Evolutionary conservation across 257 asterid species (phyloP), one percentile per base, ranked within the genome.

Genomic region (Voacanga thouarsii): DNA sequence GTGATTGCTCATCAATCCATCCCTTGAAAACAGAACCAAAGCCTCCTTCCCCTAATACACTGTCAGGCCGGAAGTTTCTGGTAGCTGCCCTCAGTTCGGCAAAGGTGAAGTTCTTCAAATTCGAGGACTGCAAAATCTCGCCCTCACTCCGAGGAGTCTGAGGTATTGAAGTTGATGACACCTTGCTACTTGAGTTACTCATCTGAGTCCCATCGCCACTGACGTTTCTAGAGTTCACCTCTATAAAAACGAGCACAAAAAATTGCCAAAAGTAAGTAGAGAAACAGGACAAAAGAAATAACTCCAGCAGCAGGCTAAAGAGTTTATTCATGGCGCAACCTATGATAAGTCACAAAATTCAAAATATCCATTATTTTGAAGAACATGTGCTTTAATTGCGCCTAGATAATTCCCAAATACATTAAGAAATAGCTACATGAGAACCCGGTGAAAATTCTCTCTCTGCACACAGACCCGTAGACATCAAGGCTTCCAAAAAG

Each of bases 11-110:
- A 53, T 94, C 98, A 2, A 94, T 72, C 96, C 96, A 90, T 69
- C 98, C 98, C 83, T 94, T 94, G 77, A 85, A 94, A 80, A 94
- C 98, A 19, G 94, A 91, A 30, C 98, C 98, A 14, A 94, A 94
- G 5, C 98, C 97, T 41, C 98, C 98, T 83, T 88, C 97, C 1
- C 97, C 98, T 77, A 94, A 78, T 14, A 94, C 96, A 41, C 98
- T 91, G 78, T 92, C 98, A 0, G 94, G 94, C 49, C 98, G 92
- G 63, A 94, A 94, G 83, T 94, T 94, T 74, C 94, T 84, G 3
- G 98, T 94, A 56, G 93, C 92, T 16, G 97, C 59, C 79, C 84
- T 91, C 21, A 94, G 97, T 74, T 94, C 97, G 45, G 82, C 83
- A 80, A 84, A 94, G 11, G 90, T 71, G 83, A 88, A 92, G 81